Conservation (phyloP, 352 stramenopile genomes). For the Pythium vanterpoolii region DNA sequence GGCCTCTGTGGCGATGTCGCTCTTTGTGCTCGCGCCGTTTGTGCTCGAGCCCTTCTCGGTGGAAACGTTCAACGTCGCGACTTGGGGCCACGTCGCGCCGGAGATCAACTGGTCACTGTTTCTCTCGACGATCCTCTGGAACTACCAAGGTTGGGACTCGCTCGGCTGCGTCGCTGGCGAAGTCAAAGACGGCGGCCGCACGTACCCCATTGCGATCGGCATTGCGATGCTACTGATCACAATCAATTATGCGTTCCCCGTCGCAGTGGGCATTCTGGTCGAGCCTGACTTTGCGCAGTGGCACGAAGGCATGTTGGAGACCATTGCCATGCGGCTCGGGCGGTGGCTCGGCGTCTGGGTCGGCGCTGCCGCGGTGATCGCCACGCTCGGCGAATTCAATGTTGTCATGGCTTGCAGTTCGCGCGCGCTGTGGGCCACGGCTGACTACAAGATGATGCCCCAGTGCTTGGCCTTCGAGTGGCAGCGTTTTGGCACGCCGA, state of each 20-base stretch:
- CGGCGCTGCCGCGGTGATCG: slow-evolving; percentile 67
- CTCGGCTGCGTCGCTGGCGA: slow-evolving; percentile 82
- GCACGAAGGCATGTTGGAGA: slow-evolving; percentile 73
- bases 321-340: slow-evolving; percentile 65
- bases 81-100: slow-evolving; percentile 63
- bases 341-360: slow-evolving; percentile 83
- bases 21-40: slow-evolving; percentile 81
- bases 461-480: slow-evolving; percentile 55
- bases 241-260: slow-evolving; percentile 84
- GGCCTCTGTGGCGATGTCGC: slow-evolving; percentile 75
- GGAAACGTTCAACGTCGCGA: slow-evolving; percentile 68
- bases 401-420: slow-evolving; percentile 85
- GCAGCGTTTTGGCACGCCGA: slow-evolving; percentile 73
- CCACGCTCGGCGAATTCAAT: slow-evolving; percentile 83
- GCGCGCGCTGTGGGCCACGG: slow-evolving; percentile 74
- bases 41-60: slow-evolving; percentile 71
- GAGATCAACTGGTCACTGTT: slow-evolving; percentile 84
- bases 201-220: slow-evolving; percentile 80
- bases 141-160: slow-evolving; percentile 87
- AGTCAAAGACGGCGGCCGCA: slow-evolving; percentile 74
- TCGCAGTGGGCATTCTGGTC: slow-evolving; percentile 76
- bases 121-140: slow-evolving; percentile 83
- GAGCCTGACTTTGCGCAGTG: slow-evolving; percentile 64
- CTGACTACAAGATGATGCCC: slow-evolving; percentile 86
- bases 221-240: slow-evolving; percentile 83